Evolutionary conservation across 1,139 yeast species (phyloP).

Genomic region (Spencermartinsiella ligniputridi): DNA sequence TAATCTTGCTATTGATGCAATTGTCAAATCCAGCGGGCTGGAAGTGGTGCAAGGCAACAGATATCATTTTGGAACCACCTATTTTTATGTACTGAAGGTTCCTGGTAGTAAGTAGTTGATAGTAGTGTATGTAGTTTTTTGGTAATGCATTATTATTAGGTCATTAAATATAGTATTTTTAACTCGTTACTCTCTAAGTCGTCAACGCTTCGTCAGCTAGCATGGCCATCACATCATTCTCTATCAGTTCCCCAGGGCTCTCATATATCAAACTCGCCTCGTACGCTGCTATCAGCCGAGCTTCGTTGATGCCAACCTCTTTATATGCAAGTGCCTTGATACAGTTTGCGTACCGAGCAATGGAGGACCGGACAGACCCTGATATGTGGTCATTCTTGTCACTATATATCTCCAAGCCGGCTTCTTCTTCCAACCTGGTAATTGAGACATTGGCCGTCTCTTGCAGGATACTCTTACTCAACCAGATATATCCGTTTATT

Average conservation of each 20-base stretch:
- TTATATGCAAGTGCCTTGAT: constrained; percentile 73
- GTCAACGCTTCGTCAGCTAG: constrained; percentile 66
- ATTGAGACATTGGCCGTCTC: constrained; percentile 50
- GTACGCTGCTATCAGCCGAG: constrained; percentile 72
- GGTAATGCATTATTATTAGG: no score
- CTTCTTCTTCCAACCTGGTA: constrained; percentile 87
- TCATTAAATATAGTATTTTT: no score
- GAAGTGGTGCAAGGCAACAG: constrained; percentile 76
- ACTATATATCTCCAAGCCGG: constrained; percentile 92
- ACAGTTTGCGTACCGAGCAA: constrained; percentile 81
- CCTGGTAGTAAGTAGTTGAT: no score
- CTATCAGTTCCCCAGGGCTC: constrained; percentile 68
- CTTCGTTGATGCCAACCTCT: constrained; percentile 83
- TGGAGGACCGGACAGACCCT: constrained; percentile 59
- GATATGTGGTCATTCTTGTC: constrained; percentile 79
- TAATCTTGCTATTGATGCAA: constrained; percentile 88
- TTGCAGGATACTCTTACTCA: constrained; percentile 60
- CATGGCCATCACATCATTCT: constrained; percentile 66
- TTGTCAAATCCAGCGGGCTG: constrained; percentile 77
- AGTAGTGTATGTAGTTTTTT: no score
- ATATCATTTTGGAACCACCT: constrained; percentile 88
- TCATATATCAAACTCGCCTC: constrained; percentile 83
- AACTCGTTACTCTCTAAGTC: no score
- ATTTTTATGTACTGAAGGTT: constrained; percentile 30
- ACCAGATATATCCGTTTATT: constrained; percentile 92